Conservation (phyloP, 768 basidiomycete species). For the Suillus subluteus region DNA sequence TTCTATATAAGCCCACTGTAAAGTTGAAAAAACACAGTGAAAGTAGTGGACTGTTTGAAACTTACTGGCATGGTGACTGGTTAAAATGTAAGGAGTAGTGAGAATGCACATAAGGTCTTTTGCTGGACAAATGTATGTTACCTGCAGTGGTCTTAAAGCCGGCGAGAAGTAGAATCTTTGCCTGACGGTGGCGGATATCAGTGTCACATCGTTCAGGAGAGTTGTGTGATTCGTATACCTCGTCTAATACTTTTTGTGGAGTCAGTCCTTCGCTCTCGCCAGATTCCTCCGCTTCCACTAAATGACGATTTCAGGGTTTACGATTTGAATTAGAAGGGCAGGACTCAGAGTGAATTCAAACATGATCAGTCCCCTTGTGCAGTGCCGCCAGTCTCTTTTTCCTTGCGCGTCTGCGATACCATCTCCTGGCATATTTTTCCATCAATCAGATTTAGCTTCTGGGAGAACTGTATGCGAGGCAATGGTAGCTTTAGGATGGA, state of each 20-base stretch:
- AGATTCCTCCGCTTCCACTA: slow-evolving; percentile 5
- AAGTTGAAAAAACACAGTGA: neutral
- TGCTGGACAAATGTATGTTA: slow-evolving; percentile 11
- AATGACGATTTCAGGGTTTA: neutral
- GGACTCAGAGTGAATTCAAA: neutral
- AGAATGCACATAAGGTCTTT: neutral
- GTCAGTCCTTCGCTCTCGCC: neutral
- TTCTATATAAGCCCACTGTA: slow-evolving; percentile 39
- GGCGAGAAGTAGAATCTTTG: slow-evolving; percentile 17
- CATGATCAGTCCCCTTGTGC: slow-evolving; percentile 12
- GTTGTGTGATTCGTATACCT: neutral
- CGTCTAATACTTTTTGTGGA: neutral
- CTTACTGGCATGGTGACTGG: slow-evolving; percentile 18
- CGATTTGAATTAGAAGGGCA: neutral
- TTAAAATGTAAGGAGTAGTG: neutral
- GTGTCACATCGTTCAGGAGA: neutral
- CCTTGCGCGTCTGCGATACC: slow-evolving; percentile 35
- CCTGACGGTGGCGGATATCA: slow-evolving; percentile 1
- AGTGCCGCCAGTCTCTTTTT: slow-evolving; percentile 33
- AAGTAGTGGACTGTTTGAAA: neutral
- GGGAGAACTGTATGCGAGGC: slow-evolving; percentile 23
- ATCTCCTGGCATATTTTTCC: slow-evolving; percentile 39
- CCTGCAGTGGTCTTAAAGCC: slow-evolving; percentile 30
- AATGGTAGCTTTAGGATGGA: slow-evolving; percentile 37
- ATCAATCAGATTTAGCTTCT: slow-evolving; percentile 34